These are phyloP conservation scores for Trematosphaeria pertusa DNA, from an alignment of 2,329 filamentous ascomycete species.

Conservation along the genomic window DNA sequence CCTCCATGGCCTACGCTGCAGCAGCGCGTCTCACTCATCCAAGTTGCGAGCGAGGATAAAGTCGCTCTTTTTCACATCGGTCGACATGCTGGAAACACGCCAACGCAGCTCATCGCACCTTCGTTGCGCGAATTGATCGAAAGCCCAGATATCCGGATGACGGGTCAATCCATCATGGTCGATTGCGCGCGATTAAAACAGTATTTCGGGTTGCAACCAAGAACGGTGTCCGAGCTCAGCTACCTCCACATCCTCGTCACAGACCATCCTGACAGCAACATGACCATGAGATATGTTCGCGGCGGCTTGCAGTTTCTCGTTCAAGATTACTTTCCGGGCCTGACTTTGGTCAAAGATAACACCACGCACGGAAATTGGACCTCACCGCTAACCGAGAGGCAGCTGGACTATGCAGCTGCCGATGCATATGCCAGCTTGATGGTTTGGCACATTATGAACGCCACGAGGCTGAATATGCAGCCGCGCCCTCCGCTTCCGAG, in stretches of 20 bases:
- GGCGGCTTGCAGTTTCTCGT: conserved; percentile 75
- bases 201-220: conserved; percentile 68
- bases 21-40: conserved; percentile 79
- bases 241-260: conserved; percentile 82
- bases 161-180: conserved; percentile 74
- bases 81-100: conserved; percentile 52
- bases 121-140: conserved; percentile 76
- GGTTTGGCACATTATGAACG: conserved; percentile 75
- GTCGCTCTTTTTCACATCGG: conserved; percentile 86
- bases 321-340: conserved; percentile 69
- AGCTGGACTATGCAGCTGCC: conserved; percentile 77
- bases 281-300: conserved; percentile 50
- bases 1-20: conserved; percentile 61
- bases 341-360: conserved; percentile 79
- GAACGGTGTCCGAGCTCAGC: conserved; percentile 79
- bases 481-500: conserved; percentile 76
- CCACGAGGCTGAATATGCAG: conserved; percentile 62
- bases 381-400: conserved; percentile 63
- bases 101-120: conserved; percentile 69
- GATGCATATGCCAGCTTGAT: conserved; percentile 86
- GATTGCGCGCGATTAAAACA: conserved; percentile 70
- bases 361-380: conserved; percentile 80
- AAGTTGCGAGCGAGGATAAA: conserved; percentile 77
- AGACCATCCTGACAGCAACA: conserved; percentile 55
- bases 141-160: conserved; percentile 72